A percentile compares a stretch with the other conserved stretches of the same genome.
These are phyloP conservation scores for Starmerella sp. DNA, from an alignment of 805 yeast species.

Conservation along the genomic window DNA sequence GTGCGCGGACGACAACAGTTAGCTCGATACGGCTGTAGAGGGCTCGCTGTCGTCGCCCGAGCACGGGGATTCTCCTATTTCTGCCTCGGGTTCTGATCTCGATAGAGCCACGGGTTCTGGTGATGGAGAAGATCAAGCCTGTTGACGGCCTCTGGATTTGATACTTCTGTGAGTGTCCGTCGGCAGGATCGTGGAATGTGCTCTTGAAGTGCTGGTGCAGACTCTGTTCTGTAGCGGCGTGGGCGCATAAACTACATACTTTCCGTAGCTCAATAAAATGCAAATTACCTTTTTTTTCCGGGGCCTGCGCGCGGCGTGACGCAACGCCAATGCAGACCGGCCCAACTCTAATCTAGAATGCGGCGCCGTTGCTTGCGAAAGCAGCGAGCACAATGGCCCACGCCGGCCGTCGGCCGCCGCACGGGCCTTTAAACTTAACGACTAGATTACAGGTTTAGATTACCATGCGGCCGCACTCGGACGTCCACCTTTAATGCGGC, in stretches of 20 bases:
- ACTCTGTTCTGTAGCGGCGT: conserved; percentile 9
- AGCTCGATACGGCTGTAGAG: conserved; percentile 1
- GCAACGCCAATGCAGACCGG: too few species aligned
- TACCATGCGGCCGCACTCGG: neutral
- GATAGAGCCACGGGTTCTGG: conserved; percentile 27
- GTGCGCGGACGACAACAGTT: neutral
- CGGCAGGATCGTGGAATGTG: conserved; percentile 23
- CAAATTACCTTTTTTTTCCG: too few species aligned
- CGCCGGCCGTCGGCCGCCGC: too few species aligned
- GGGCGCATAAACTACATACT: conserved; percentile 23
- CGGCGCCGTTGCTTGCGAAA: too few species aligned
- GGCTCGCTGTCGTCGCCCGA: neutral
- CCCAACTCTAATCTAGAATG: too few species aligned
- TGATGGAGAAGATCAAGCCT: conserved; percentile 28
- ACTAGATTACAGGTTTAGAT: neutral
- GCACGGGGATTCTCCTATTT: conserved; percentile 26
- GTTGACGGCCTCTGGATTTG: conserved; percentile 16
- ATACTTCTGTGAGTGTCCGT: conserved; percentile 17
- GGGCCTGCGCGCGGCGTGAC: too few species aligned
- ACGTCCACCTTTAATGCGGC: neutral
- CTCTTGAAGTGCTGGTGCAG: conserved; percentile 15
- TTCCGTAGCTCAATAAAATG: too few species aligned
- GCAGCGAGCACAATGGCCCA: too few species aligned
- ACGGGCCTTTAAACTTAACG: neutral
- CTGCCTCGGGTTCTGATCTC: conserved; percentile 27